Conservation (phyloP, 179 eudicot species). For the Spergularia azorica region DNA sequence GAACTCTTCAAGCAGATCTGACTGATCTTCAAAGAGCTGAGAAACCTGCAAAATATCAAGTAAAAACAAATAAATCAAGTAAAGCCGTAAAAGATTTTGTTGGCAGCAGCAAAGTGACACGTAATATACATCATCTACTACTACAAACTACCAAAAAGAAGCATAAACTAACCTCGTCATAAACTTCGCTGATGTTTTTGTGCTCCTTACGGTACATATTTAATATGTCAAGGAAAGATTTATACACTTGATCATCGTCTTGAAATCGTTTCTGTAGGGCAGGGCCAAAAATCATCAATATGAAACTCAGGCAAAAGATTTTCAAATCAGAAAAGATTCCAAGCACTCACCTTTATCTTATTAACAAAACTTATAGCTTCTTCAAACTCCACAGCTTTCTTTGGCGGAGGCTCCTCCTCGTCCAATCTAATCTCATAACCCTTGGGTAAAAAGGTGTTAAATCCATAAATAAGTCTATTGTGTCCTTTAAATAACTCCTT, state of each 20-base stretch:
- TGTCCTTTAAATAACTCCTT: constrained; percentile 96
- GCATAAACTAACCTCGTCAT: constrained; percentile 66
- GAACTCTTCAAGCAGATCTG: constrained; percentile 92
- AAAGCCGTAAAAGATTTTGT: not conserved
- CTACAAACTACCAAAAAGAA: not conserved
- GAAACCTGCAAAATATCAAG: constrained; percentile 55
- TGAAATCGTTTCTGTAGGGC: constrained; percentile 80
- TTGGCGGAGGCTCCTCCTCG: constrained; percentile 75
- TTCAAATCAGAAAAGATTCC: not conserved
- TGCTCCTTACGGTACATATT: constrained; percentile 96
- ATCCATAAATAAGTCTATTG: constrained; percentile 79
- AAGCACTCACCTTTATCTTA: constrained; percentile 78
- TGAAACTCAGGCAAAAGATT: constrained; percentile 6
- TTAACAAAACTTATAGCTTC: constrained; percentile 95
- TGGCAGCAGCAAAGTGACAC: not conserved
- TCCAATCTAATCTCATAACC: constrained; percentile 89
- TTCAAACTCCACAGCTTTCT: constrained; percentile 86
- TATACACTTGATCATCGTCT: constrained; percentile 87
- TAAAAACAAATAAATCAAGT: not conserved
- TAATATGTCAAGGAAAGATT: constrained; percentile 89
- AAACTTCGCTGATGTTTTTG: constrained; percentile 83
- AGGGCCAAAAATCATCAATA: constrained; percentile 12
- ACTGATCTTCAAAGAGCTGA: constrained; percentile 75
- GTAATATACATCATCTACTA: constrained; percentile 2
- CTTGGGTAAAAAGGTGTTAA: constrained; percentile 95